Evolutionary conservation across 352 stramenopile species (phyloP).

Genomic region (Globisporangium canariense): DNA sequence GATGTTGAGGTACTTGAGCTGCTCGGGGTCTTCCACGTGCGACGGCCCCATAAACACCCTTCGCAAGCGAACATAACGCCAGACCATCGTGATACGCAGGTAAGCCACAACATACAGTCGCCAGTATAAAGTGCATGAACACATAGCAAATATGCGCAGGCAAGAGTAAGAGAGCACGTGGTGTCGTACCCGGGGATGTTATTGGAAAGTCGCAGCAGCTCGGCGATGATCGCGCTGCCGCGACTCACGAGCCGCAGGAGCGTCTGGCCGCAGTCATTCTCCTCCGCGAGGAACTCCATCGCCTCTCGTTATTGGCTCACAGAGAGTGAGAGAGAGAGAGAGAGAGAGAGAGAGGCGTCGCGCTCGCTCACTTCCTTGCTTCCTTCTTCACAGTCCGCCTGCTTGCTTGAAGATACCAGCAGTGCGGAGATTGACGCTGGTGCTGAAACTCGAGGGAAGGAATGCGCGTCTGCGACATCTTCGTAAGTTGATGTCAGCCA

Average conservation of each 20-base stretch:
- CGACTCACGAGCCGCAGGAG: conserved; percentile 90
- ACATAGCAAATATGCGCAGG: not conserved
- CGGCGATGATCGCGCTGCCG: conserved; percentile 90
- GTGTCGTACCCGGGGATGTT: conserved; percentile 80
- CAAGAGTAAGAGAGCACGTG: not conserved
- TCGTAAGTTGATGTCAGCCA: too few species aligned
- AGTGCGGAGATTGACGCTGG: conserved; percentile 1
- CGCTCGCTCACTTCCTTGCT: not conserved
- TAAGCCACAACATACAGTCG: not conserved
- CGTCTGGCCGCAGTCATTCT: conserved; percentile 95
- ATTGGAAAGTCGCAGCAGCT: conserved; percentile 90
- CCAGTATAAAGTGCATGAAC: not conserved
- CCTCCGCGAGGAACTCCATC: conserved; percentile 88
- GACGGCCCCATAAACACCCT: conserved; percentile 85
- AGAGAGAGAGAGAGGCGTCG: not conserved
- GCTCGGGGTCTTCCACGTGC: conserved; percentile 85
- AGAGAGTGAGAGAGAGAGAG: not conserved
- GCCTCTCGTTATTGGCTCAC: not conserved
- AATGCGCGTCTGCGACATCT: not conserved
- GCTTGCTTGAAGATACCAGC: conserved; percentile 8
- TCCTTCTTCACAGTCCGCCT: not conserved
- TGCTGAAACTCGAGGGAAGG: conserved; percentile 6
- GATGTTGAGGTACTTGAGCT: conserved; percentile 90
- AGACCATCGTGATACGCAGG: not conserved
- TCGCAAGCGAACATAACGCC: not conserved